A percentile compares a stretch with the other conserved stretches of the same genome.
phyloP scores from a whole-genome alignment of 2,329 filamentous ascomycete species.

The Botrytis aclada region DNA sequence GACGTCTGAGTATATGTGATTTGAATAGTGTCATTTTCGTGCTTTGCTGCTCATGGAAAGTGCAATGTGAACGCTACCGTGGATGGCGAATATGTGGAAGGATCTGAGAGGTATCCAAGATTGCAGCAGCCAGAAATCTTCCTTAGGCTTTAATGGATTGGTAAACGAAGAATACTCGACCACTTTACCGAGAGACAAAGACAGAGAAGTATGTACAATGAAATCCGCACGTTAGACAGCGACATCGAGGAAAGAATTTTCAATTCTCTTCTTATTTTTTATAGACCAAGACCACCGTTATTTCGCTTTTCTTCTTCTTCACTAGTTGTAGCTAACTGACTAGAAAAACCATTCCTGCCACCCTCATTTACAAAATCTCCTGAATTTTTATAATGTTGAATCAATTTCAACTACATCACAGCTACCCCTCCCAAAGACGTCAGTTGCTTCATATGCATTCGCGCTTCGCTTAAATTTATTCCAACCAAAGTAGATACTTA shows the following conservation, averaged over 20 bases:
- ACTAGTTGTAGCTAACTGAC: neutral
- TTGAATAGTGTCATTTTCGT: neutral
- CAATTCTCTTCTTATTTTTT: neutral
- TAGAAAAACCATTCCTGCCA: constrained; percentile 1
- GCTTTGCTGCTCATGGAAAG: neutral
- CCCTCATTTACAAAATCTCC: constrained; percentile 13
- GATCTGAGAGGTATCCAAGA: neutral
- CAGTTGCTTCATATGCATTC: neutral
- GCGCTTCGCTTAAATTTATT: neutral
- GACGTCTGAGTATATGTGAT: neutral
- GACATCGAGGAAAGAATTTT: neutral
- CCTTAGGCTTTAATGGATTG: neutral
- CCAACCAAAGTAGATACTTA: constrained; percentile 16
- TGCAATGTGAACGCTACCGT: neutral
- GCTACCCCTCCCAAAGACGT: neutral
- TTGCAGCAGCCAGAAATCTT: neutral
- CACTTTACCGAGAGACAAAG: neutral
- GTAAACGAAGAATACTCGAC: neutral
- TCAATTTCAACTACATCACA: neutral
- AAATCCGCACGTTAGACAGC: neutral
- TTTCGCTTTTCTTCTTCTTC: neutral
- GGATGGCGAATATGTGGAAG: neutral
- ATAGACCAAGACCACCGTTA: neutral
- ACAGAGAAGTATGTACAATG: neutral
- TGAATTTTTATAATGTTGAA: constrained; percentile 2